A percentile compares a stretch with the other conserved stretches of the same genome.
These are phyloP conservation scores for Tricholoma hemisulphureum DNA, from an alignment of 768 basidiomycete genomes.

Conservation along the genomic window DNA sequence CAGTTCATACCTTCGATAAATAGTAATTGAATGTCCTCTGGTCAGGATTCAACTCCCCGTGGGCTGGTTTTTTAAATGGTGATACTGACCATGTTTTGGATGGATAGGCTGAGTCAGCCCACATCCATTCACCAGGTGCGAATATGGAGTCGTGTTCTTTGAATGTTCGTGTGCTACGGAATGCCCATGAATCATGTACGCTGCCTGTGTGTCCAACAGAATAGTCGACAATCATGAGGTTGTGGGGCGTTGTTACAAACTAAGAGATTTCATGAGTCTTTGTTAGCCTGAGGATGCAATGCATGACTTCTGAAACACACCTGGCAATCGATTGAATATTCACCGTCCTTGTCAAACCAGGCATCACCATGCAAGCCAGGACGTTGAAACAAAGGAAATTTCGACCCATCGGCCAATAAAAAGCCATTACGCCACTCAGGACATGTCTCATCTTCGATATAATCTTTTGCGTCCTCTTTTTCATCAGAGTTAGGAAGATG, in stretches of 20 bases:
- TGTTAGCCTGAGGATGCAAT: constrained; percentile 9
- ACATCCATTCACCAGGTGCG: not conserved
- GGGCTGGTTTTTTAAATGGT: not conserved
- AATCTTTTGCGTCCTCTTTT: not conserved
- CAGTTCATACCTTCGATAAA: not conserved
- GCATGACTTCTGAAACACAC: constrained; percentile 4
- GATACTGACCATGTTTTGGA: not conserved
- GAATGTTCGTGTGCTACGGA: not conserved
- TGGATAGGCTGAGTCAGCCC: not conserved
- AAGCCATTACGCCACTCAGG: constrained; percentile 16
- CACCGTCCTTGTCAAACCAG: constrained; percentile 19
- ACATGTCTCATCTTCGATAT: not conserved
- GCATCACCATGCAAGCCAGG: constrained; percentile 24
- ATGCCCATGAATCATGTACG: not conserved
- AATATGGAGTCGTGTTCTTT: not conserved
- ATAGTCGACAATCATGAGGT: constrained; percentile 7
- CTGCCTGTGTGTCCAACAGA: not conserved
- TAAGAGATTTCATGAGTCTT: constrained; percentile 13
- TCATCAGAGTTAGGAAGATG: not conserved
- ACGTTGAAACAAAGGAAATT: constrained; percentile 19
- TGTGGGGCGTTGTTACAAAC: constrained; percentile 13
- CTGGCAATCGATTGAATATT: constrained; percentile 18
- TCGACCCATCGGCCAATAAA: constrained; percentile 11
- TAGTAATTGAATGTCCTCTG: too few relatives aligned
- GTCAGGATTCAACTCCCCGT: not conserved